phyloP scores from a whole-genome alignment of 768 basidiomycete species.

The Termitomyces sp. region DNA sequence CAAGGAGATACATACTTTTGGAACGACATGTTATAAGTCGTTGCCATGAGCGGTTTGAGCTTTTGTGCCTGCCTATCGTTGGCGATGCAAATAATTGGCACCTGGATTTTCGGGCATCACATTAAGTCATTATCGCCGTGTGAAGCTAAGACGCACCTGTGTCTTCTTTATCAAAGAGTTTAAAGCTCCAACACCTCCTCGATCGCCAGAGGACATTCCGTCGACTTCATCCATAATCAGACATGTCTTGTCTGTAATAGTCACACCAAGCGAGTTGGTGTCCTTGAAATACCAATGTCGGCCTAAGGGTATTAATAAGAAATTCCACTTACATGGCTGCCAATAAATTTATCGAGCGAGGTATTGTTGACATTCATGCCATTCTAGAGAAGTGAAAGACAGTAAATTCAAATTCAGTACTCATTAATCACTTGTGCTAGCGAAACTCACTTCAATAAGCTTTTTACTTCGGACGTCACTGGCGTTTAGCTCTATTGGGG shows the following conservation, averaged over 20 bases:
- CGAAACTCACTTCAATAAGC: constrained; percentile 73
- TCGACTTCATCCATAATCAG: constrained; percentile 99
- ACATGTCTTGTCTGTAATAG: constrained; percentile 76
- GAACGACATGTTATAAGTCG: constrained; percentile 76
- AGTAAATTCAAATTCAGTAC: background rate
- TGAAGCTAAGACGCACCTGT: constrained; percentile 45
- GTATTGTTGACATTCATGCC: constrained; percentile 88
- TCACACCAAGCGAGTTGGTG: constrained; percentile 66
- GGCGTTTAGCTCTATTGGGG: constrained; percentile 93
- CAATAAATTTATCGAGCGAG: constrained; percentile 85
- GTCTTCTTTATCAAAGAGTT: constrained; percentile 92
- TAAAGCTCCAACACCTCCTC: constrained; percentile 93
- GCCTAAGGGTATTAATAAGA: background rate
- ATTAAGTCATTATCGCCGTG: background rate
- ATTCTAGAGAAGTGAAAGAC: constrained; percentile 41
- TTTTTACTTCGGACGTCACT: constrained; percentile 96
- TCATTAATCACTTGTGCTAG: background rate
- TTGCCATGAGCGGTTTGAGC: constrained; percentile 76
- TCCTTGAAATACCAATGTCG: constrained; percentile 26
- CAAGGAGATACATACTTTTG: constrained; percentile 50
- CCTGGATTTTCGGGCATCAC: constrained; percentile 39
- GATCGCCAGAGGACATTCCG: constrained; percentile 97
- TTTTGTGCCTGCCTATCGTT: constrained; percentile 89
- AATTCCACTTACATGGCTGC: constrained; percentile 39
- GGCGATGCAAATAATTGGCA: constrained; percentile 97